Percentiles rank a stretch among this genome's conserved stretches.
Evolutionary conservation across 2,329 filamentous ascomycete genomes (phyloP).

Genomic region (Calonectria pteridis): DNA sequence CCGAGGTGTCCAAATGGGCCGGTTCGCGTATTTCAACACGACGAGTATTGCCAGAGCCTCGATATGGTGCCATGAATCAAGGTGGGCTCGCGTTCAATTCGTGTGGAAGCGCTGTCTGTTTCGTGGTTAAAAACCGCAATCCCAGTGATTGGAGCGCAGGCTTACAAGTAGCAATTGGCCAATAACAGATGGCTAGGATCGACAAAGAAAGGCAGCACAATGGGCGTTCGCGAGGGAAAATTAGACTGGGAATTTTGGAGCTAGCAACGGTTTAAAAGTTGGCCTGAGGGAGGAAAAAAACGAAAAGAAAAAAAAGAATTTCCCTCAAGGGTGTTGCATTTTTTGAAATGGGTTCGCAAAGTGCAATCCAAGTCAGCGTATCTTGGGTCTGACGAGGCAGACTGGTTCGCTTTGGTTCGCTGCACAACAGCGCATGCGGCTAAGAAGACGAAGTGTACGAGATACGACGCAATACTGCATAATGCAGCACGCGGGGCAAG

Average conservation of each 20-base stretch:
- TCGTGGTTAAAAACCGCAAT: not conserved
- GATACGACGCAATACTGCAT: not conserved
- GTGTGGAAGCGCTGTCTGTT: not conserved
- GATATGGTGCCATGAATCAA: not conserved
- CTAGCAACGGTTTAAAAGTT: not conserved
- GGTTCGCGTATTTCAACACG: not conserved
- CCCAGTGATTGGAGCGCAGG: not conserved
- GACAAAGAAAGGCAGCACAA: too few relatives aligned
- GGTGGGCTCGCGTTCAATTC: not conserved
- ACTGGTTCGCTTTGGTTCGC: conserved; percentile 13
- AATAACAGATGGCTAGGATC: not conserved
- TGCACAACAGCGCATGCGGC: not conserved
- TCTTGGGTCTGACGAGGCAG: not conserved
- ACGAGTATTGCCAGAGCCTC: not conserved
- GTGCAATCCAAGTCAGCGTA: not conserved
- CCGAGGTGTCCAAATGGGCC: too few relatives aligned
- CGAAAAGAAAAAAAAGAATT: too few relatives aligned
- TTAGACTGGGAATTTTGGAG: not conserved
- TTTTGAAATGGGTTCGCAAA: not conserved
- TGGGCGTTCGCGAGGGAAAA: not conserved
- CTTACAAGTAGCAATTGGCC: not conserved
- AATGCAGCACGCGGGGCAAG: not conserved
- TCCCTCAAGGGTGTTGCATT: not conserved
- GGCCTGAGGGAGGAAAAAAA: not conserved
- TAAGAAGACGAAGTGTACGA: not conserved